Evolutionary conservation across 257 asterid genomes (phyloP).

Genomic region (Salvia miltiorrhiza): DNA sequence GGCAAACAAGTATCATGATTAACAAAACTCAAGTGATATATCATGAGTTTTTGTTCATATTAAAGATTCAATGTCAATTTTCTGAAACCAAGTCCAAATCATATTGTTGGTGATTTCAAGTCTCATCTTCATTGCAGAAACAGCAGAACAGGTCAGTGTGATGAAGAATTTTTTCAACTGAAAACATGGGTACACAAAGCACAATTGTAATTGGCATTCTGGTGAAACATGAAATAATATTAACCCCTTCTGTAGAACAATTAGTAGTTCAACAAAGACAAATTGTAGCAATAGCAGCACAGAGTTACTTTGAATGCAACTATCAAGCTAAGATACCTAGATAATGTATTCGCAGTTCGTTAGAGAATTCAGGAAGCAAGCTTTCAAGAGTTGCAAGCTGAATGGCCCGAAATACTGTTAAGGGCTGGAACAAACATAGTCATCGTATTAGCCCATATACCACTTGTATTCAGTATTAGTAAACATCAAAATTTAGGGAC

Average conservation of each 20-base stretch:
- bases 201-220: background rate
- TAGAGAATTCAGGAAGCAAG: constrained; percentile 44
- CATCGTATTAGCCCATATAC: constrained; percentile 5
- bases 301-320: constrained; percentile 9
- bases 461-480: constrained; percentile 3
- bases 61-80: background rate
- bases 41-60: background rate
- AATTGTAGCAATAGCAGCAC: constrained; percentile 1
- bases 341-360: constrained; percentile 69
- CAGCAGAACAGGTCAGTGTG: background rate
- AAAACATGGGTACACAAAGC: background rate
- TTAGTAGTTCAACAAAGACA: background rate
- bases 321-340: constrained; percentile 48
- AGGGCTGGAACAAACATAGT: constrained; percentile 51
- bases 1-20: background rate
- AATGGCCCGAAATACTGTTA: constrained; percentile 67
- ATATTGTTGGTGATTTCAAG: background rate
- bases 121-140: background rate
- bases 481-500: constrained; percentile 2
- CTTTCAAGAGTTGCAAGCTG: constrained; percentile 52
- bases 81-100: background rate
- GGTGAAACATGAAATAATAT: background rate
- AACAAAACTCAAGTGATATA: background rate
- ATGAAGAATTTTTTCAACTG: background rate
- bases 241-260: background rate